These are phyloP conservation scores for Leptographium radiaticola DNA, from an alignment of 2,329 filamentous ascomycete species.

Conservation along the genomic window DNA sequence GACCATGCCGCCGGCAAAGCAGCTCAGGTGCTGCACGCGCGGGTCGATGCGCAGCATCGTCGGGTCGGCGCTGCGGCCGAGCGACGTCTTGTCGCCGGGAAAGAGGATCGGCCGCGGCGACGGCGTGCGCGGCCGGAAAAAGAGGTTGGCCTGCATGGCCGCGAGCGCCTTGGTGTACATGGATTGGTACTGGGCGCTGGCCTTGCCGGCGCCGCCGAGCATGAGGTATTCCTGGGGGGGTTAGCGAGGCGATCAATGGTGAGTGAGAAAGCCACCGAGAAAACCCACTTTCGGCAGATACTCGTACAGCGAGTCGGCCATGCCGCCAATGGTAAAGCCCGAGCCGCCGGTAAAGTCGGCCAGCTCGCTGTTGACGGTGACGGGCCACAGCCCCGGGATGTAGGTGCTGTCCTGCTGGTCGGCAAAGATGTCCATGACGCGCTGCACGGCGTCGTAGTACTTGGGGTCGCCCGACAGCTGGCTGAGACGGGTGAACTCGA, in stretches of 20 bases:
- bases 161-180: constrained; percentile 50
- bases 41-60: constrained; percentile 20
- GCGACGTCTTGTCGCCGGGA: constrained; percentile 6
- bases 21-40: constrained; percentile 27
- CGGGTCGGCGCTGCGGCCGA: constrained; percentile 23
- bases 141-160: constrained; percentile 10
- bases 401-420: constrained; percentile 51
- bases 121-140: constrained; percentile 8
- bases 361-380: constrained; percentile 46
- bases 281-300: constrained; percentile 35
- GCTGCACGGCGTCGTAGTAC: constrained; percentile 64
- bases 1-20: constrained; percentile 31
- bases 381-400: constrained; percentile 62
- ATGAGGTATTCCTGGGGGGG: constrained; percentile 20
- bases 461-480: constrained; percentile 60
- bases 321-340: constrained; percentile 30
- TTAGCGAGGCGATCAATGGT: not conserved
- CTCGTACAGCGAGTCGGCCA: constrained; percentile 40
- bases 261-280: not conserved
- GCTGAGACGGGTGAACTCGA: constrained; percentile 64
- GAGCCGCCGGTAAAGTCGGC: constrained; percentile 26
- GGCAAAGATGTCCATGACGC: constrained; percentile 57
- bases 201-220: constrained; percentile 48
- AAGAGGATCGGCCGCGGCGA: constrained; percentile 5
- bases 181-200: constrained; percentile 45